Percentiles rank a stretch among this genome's conserved stretches.
Conservation (phyloP, 2,329 filamentous ascomycete genomes). For the Thielaviopsis punctulata region DNA sequence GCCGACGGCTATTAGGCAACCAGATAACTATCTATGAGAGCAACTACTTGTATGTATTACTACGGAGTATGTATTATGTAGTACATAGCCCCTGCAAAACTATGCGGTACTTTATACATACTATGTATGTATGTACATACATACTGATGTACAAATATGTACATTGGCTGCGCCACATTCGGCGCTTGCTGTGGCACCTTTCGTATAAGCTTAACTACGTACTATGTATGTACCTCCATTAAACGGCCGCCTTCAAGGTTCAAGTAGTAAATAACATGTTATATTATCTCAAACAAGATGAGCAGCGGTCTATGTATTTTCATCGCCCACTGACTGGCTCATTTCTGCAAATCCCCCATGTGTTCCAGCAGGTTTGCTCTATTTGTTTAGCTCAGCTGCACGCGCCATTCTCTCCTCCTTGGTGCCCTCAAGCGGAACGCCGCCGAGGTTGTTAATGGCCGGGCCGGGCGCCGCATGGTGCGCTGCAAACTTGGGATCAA, state of each 20-base stretch:
- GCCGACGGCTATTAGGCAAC: no score
- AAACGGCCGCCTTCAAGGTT: background rate
- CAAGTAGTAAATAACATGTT: background rate
- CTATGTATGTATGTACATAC: no score
- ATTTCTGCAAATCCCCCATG: slow-evolving; percentile 22
- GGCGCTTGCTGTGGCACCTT: background rate
- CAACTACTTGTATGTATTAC: no score
- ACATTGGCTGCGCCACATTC: background rate
- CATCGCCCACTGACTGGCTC: no score
- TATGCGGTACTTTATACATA: no score
- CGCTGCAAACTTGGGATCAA: slow-evolving; percentile 30
- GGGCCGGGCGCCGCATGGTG: slow-evolving; percentile 41
- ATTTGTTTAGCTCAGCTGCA: slow-evolving; percentile 45
- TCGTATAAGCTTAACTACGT: background rate
- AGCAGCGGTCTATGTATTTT: background rate
- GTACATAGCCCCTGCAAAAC: no score
- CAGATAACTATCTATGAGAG: no score
- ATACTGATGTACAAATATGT: no score
- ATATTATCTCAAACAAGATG: background rate
- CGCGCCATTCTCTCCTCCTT: slow-evolving; percentile 52
- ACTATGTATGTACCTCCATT: background rate
- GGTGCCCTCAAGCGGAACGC: slow-evolving; percentile 37
- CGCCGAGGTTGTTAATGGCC: slow-evolving; percentile 35
- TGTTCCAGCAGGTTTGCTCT: no score
- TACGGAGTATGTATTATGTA: no score